Evolutionary conservation across 2,329 filamentous ascomycete species (phyloP).

Genomic region (Xylaria sp.): DNA sequence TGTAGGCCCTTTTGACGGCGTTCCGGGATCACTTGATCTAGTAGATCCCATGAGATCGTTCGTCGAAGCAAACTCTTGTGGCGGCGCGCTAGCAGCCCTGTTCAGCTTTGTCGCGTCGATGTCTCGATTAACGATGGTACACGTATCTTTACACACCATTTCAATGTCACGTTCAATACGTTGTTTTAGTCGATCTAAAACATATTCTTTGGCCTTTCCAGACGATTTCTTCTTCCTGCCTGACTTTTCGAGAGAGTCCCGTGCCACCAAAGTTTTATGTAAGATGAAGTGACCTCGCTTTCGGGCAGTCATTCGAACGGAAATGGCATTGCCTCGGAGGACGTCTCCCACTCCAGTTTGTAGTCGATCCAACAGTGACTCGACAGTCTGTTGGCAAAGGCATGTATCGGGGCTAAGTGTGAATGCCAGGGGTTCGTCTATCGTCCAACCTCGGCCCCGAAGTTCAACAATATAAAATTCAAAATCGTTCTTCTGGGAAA

Average conservation of each 20-base stretch:
- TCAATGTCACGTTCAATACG: constrained; percentile 62
- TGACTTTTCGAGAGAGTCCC: constrained; percentile 50
- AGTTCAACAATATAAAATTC: constrained; percentile 61
- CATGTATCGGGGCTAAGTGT: constrained; percentile 56
- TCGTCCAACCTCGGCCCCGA: constrained; percentile 58
- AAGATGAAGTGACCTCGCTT: constrained; percentile 66
- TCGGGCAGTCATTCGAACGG: constrained; percentile 60
- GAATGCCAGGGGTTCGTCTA: constrained; percentile 60
- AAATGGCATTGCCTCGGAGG: constrained; percentile 59
- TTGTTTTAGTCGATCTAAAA: constrained; percentile 57
- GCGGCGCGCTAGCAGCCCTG: constrained; percentile 17
- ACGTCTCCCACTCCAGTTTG: constrained; percentile 63
- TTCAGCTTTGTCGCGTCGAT: constrained; percentile 25
- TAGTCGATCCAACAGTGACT: constrained; percentile 63
- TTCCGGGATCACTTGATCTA: constrained; percentile 17
- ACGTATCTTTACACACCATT: constrained; percentile 64
- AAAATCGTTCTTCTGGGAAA: constrained; percentile 60
- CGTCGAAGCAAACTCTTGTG: constrained; percentile 17
- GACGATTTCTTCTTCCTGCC: constrained; percentile 50
- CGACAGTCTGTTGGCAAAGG: constrained; percentile 58
- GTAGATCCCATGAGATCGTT: constrained; percentile 21
- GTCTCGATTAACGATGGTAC: constrained; percentile 55
- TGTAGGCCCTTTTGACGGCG: constrained; percentile 8
- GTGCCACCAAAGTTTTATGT: constrained; percentile 60
- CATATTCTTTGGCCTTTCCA: constrained; percentile 53